Percentiles rank a stretch among this genome's conserved stretches.
Evolutionary conservation across 1,284 basidiomycete genomes (phyloP).

Genomic region (Leccinum variabile): DNA sequence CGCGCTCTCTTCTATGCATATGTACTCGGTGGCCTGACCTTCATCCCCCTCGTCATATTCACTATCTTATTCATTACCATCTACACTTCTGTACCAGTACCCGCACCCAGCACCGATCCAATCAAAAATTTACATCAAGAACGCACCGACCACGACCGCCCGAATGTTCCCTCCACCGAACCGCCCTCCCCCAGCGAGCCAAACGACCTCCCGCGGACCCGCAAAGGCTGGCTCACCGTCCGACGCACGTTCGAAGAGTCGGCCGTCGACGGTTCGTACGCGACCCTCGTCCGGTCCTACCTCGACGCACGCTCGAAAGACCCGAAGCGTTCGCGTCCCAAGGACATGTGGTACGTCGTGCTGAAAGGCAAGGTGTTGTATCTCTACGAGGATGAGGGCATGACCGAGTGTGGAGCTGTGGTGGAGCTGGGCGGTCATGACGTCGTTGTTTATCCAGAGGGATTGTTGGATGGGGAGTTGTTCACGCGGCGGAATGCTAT

Average conservation of each 20-base stretch:
- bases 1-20: constrained; percentile 77
- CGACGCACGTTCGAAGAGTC: constrained; percentile 77
- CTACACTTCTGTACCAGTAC: constrained; percentile 80
- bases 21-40: constrained; percentile 83
- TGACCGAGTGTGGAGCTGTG: constrained; percentile 84
- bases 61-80: constrained; percentile 57
- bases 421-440: constrained; percentile 78
- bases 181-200: constrained; percentile 34
- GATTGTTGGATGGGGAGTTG: constrained; percentile 78
- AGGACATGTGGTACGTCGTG: constrained; percentile 87
- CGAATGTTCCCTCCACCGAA: constrained; percentile 27
- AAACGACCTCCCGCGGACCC: constrained; percentile 61
- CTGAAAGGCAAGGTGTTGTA: constrained; percentile 89
- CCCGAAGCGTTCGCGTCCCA: constrained; percentile 73
- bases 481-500: constrained; percentile 89
- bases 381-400: constrained; percentile 87
- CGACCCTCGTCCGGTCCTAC: constrained; percentile 69
- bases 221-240: constrained; percentile 85
- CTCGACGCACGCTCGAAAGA: constrained; percentile 76
- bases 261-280: constrained; percentile 60
- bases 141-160: constrained; percentile 31
- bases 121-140: constrained; percentile 35
- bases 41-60: constrained; percentile 72
- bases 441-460: constrained; percentile 73
- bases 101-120: constrained; percentile 45